Conservation (phyloP, 495 filamentous ascomycete species). For the Podospora pseudoanserina region DNA sequence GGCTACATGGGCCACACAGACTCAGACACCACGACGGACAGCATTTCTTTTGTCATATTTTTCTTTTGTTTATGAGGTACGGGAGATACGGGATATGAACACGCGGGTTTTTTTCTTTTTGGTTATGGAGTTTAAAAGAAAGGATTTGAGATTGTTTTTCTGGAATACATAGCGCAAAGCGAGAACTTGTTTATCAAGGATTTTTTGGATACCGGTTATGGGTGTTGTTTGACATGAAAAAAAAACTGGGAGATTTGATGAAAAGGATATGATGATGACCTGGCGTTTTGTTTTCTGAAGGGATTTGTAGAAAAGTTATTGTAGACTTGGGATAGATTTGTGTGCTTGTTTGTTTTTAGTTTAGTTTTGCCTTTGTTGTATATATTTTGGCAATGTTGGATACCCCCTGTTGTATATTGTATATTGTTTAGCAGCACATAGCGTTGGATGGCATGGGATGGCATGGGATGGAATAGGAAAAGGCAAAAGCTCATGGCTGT, state of each 20-base stretch:
- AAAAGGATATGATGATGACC: background rate
- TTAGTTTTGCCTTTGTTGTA: background rate
- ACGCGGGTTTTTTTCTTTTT: background rate
- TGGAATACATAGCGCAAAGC: background rate
- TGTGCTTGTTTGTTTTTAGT: background rate
- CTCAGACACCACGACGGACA: background rate
- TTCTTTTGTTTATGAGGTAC: slow-evolving; percentile 2
- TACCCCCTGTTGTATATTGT: background rate
- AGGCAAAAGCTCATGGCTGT: background rate
- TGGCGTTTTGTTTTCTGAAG: background rate
- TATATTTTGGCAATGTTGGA: background rate
- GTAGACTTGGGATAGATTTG: background rate
- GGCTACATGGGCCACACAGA: background rate
- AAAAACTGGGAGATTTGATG: background rate
- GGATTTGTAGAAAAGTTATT: background rate
- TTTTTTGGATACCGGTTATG: background rate
- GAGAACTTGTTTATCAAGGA: background rate
- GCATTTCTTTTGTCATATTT: background rate
- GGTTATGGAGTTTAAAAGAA: background rate
- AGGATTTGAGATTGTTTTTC: background rate
- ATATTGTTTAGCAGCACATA: background rate
- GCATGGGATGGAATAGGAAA: too few relatives aligned
- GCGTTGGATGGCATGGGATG: background rate
- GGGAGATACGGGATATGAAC: slow-evolving; percentile 5
- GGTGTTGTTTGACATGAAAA: slow-evolving; percentile 1